A percentile compares a stretch with the other conserved stretches of the same genome.
phyloP scores from a whole-genome alignment of 2,329 filamentous ascomycete species.

The Lecanosticta acicola region DNA sequence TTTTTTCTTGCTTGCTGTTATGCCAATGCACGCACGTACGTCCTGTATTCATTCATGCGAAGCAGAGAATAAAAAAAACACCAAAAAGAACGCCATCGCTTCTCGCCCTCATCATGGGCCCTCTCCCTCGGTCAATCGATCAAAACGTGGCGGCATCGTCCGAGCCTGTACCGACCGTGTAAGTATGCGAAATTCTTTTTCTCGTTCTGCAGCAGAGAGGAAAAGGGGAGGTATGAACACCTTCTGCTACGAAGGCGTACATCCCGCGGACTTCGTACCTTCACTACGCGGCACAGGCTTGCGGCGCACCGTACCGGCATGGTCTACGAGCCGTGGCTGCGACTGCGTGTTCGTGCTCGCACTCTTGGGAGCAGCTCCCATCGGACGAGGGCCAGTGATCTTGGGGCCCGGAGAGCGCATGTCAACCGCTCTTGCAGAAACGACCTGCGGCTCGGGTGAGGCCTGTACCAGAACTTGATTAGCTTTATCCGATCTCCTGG shows the following conservation, averaged over 20 bases:
- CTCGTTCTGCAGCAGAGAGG: not conserved
- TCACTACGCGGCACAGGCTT: constrained; percentile 25
- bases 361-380: constrained; percentile 36
- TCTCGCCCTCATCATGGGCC: not conserved
- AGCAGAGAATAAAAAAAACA: not conserved
- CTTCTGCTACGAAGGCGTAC: not conserved
- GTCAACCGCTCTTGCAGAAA: constrained; percentile 25
- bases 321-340: not conserved
- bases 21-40: not conserved
- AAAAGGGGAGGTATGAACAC: too few species aligned
- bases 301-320: constrained; percentile 20
- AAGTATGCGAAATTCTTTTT: not conserved
- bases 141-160: not conserved
- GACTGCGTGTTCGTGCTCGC: constrained; percentile 9
- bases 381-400: constrained; percentile 46
- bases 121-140: not conserved
- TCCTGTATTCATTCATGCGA: not conserved
- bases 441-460: constrained; percentile 27
- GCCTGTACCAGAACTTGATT: constrained; percentile 7
- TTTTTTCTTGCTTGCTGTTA: too few species aligned
- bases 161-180: not conserved
- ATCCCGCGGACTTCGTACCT: constrained; percentile 12
- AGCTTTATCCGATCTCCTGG: not conserved
- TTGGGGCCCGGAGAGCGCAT: constrained; percentile 37
- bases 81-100: not conserved